Conservation (phyloP, 2,329 filamentous ascomycete genomes). For the Colletotrichum horii region DNA sequence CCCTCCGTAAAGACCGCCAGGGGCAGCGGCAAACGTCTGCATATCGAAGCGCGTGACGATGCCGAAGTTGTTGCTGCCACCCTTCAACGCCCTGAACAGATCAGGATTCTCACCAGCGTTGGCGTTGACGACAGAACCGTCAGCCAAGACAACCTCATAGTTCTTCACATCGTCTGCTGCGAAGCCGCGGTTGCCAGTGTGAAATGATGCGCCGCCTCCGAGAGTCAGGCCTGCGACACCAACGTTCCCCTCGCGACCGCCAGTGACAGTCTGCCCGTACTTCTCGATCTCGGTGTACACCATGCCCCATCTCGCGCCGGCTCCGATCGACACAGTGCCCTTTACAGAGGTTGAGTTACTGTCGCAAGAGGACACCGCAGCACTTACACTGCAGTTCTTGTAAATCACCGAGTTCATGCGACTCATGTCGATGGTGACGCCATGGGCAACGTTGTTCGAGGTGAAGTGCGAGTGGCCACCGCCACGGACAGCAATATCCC, state of each 20-base stretch:
- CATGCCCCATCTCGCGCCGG: not conserved
- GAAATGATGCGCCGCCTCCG: slow-evolving; percentile 29
- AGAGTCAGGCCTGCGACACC: slow-evolving; percentile 33
- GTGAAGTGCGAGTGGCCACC: not conserved
- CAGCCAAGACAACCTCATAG: slow-evolving; percentile 49
- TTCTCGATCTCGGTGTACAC: not conserved
- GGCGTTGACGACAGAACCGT: slow-evolving; percentile 46
- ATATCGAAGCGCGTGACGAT: slow-evolving; percentile 39
- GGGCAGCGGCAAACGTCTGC: not conserved
- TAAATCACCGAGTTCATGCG: not conserved
- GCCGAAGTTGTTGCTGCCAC: slow-evolving; percentile 53
- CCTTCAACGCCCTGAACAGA: slow-evolving; percentile 52
- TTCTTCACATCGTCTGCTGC: slow-evolving; percentile 48
- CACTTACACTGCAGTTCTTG: not conserved
- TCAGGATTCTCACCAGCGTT: slow-evolving; percentile 39
- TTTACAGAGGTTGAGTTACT: not conserved
- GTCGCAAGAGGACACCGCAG: not conserved
- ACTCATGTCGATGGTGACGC: not conserved
- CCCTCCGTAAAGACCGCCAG: not conserved
- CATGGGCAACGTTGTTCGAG: not conserved
- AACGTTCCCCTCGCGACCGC: slow-evolving; percentile 13
- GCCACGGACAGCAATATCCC: not conserved
- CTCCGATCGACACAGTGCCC: not conserved
- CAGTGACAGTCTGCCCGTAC: not conserved
- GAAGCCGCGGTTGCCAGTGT: slow-evolving; percentile 11